phyloP scores from a whole-genome alignment of 768 basidiomycete genomes.

The Tulasnella sp. region DNA sequence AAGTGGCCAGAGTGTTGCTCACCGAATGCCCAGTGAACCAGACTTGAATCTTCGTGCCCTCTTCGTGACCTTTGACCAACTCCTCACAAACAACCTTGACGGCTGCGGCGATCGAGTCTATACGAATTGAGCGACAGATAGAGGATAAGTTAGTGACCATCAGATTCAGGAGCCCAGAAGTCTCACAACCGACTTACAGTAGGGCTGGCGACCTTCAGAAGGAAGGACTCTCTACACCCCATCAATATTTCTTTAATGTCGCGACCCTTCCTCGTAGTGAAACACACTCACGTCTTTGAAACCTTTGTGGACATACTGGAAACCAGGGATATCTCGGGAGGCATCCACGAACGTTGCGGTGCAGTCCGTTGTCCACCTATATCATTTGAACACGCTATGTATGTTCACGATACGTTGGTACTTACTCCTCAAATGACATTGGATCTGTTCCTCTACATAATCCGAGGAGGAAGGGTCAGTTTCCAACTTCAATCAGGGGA shows the following conservation, averaged over 20 bases:
- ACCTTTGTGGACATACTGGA: slow-evolving; percentile 15
- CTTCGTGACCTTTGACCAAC: neutral
- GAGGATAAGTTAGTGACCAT: neutral
- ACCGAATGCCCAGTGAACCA: no score
- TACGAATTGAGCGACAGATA: neutral
- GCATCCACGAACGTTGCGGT: neutral
- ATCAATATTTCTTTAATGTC: neutral
- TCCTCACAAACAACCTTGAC: slow-evolving; percentile 16
- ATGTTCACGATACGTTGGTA: no score
- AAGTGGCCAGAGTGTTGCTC: no score
- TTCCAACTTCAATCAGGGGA: neutral
- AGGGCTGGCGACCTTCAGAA: neutral
- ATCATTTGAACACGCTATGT: no score
- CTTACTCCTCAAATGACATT: slow-evolving; percentile 18
- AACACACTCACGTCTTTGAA: slow-evolving; percentile 16
- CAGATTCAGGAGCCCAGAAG: neutral
- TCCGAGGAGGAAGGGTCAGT: no score
- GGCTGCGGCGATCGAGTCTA: slow-evolving; percentile 17
- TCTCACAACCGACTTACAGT: neutral
- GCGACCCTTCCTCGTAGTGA: no score
- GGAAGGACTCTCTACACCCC: neutral
- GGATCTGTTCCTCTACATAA: slow-evolving; percentile 17
- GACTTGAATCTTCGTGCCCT: slow-evolving; percentile 4
- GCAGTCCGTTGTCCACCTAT: slow-evolving; percentile 18
- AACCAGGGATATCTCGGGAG: neutral